A percentile compares a stretch with the other conserved stretches of the same genome.
phyloP scores from a whole-genome alignment of 2,329 filamentous ascomycete genomes.

The Diaporthe sp. region DNA sequence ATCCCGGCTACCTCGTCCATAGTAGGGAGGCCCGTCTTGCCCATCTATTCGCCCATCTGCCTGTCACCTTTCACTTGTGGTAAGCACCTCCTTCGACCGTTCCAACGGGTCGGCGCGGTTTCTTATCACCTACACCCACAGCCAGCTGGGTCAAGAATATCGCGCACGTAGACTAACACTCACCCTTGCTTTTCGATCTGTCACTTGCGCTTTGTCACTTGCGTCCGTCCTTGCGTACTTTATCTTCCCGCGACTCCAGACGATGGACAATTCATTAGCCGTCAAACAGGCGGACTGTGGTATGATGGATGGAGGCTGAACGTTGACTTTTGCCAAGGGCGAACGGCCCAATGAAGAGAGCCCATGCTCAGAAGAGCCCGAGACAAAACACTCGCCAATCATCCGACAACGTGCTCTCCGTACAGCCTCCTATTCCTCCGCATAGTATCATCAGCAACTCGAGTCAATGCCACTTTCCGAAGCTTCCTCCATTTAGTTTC shows the following conservation, averaged over 20 bases:
- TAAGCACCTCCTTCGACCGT: constrained; percentile 14
- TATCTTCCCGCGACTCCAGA: constrained; percentile 11
- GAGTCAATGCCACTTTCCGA: constrained; percentile 24
- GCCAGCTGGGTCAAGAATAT: neutral
- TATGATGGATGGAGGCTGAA: constrained; percentile 21
- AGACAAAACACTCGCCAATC: constrained; percentile 35
- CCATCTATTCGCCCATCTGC: constrained; percentile 14
- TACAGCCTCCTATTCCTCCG: constrained; percentile 8
- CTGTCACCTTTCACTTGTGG: neutral
- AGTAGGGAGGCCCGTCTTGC: neutral
- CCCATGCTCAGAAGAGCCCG: constrained; percentile 21
- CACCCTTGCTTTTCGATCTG: constrained; percentile 35
- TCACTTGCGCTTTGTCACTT: constrained; percentile 35
- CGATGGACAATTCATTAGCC: neutral
- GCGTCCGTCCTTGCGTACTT: neutral
- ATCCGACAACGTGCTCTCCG: constrained; percentile 39
- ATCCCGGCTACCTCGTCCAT: neutral
- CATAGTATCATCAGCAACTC: constrained; percentile 5
- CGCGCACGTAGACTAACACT: neutral
- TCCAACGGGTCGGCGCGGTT: constrained; percentile 22
- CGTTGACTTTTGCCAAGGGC: constrained; percentile 32
- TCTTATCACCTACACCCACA: constrained; percentile 27
- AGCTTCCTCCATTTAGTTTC: constrained; percentile 33
- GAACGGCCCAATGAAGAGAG: constrained; percentile 13
- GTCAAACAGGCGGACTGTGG: neutral